These are phyloP conservation scores for Epichloe elymi DNA, from an alignment of 2,329 filamentous ascomycete genomes.

Conservation along the genomic window DNA sequence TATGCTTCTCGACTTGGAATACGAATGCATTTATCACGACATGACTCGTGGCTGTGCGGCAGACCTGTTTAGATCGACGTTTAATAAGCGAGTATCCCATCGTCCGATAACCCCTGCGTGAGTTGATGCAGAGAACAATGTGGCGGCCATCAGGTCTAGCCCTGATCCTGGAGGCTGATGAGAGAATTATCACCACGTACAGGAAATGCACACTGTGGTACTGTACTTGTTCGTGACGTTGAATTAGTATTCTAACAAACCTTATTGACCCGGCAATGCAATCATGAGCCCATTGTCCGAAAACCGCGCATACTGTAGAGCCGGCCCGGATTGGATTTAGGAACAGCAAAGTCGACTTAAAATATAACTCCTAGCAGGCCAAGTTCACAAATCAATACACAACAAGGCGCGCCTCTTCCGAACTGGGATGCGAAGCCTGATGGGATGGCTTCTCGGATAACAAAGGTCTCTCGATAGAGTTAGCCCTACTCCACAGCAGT, in stretches of 20 bases:
- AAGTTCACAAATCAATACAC: not conserved
- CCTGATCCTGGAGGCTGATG: not conserved
- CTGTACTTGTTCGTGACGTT: too few relatives aligned
- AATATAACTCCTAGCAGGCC: not conserved
- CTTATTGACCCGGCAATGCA: not conserved
- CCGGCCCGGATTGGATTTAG: not conserved
- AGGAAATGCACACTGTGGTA: too few relatives aligned
- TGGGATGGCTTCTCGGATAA: too few relatives aligned
- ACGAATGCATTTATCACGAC: not conserved
- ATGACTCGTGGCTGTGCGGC: not conserved
- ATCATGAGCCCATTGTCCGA: not conserved
- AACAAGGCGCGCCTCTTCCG: not conserved
- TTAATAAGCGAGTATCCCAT: not conserved
- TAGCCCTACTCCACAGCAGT: not conserved
- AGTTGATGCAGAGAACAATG: conserved; percentile 1
- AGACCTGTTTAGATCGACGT: not conserved
- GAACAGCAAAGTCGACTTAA: not conserved
- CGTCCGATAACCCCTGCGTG: not conserved
- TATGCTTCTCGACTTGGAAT: not conserved
- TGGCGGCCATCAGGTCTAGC: not conserved
- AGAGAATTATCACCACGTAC: too few relatives aligned
- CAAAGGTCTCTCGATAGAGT: too few relatives aligned
- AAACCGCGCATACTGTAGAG: not conserved
- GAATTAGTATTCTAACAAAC: not conserved
- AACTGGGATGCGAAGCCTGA: too few relatives aligned